A percentile compares a stretch with the other conserved stretches of the same genome.
These are phyloP conservation scores for Eimeria zaria DNA, from an alignment of 169 alveolate genomes.

Conservation along the genomic window DNA sequence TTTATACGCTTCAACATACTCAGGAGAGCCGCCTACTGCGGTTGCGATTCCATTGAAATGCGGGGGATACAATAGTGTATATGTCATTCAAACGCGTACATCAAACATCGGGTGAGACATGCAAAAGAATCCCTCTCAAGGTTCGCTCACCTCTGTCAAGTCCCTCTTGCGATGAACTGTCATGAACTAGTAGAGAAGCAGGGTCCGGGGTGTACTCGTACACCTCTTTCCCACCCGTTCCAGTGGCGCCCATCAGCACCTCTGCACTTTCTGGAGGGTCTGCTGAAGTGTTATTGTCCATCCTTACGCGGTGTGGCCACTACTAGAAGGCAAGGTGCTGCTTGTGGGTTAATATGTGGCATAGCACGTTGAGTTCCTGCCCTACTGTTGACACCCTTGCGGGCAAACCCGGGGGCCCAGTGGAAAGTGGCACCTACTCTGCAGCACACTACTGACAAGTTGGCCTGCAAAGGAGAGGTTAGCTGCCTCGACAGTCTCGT, in stretches of 20 bases:
- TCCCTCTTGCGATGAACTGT: constrained; percentile 17
- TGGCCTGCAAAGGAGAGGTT: not conserved
- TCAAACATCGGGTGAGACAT: not conserved
- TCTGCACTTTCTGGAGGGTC: not conserved
- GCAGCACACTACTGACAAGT: not conserved
- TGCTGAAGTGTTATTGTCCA: not conserved
- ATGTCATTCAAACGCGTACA: not conserved
- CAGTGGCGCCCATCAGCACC: constrained; percentile 43
- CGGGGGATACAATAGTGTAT: not conserved
- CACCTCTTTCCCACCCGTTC: constrained; percentile 70
- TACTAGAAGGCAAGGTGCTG: not conserved
- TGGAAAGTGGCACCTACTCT: not conserved
- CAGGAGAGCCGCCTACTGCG: not conserved
- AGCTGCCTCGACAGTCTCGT: not conserved
- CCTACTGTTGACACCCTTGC: not conserved
- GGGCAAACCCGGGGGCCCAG: not conserved
- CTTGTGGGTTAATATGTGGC: not conserved
- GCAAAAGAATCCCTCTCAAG: not conserved
- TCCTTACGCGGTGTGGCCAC: not conserved
- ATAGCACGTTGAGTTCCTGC: not conserved
- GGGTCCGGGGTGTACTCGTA: constrained; percentile 77
- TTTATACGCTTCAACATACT: not conserved
- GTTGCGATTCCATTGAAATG: not conserved
- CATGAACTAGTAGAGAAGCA: constrained; percentile 35
- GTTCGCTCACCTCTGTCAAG: constrained; percentile 48